phyloP scores from a whole-genome alignment of 305 asterid species.

The Galium porrigens region DNA sequence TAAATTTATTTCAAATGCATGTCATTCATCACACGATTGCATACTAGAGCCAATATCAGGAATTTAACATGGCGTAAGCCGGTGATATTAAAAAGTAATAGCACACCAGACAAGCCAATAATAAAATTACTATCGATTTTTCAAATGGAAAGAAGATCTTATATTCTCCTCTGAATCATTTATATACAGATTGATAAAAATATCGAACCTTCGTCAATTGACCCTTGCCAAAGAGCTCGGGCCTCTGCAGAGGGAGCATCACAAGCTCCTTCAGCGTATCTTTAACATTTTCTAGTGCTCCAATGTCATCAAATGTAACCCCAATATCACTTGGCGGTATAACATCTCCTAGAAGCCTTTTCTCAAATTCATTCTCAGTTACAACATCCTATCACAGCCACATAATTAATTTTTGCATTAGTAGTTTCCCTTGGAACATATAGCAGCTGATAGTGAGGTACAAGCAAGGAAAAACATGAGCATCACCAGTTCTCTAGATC shows the following conservation, averaged over 20 bases:
- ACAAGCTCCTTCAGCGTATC: slow-evolving; percentile 40
- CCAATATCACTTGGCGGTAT: slow-evolving; percentile 42
- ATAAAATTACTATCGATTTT: neutral
- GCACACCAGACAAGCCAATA: neutral
- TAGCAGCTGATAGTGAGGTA: neutral
- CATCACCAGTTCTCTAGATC: neutral
- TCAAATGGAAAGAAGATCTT: neutral
- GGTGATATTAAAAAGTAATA: neutral
- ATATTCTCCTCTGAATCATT: neutral
- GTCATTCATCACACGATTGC: neutral
- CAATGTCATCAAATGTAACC: slow-evolving; percentile 41
- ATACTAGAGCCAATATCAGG: neutral
- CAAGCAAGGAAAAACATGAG: neutral
- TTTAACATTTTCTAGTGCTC: slow-evolving; percentile 42
- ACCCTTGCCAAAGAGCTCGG: slow-evolving; percentile 39
- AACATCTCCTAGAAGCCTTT: slow-evolving; percentile 34
- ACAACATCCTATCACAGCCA: slow-evolving; percentile 29
- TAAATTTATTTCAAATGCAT: too few species aligned
- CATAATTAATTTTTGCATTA: neutral
- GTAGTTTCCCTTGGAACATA: neutral
- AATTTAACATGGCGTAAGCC: neutral
- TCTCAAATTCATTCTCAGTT: slow-evolving; percentile 41
- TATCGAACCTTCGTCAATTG: slow-evolving; percentile 33
- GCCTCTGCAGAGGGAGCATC: slow-evolving; percentile 44
- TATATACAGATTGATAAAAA: neutral